Evolutionary conservation across 768 basidiomycete genomes (phyloP).

Genomic region (Tulasnella sp.): DNA sequence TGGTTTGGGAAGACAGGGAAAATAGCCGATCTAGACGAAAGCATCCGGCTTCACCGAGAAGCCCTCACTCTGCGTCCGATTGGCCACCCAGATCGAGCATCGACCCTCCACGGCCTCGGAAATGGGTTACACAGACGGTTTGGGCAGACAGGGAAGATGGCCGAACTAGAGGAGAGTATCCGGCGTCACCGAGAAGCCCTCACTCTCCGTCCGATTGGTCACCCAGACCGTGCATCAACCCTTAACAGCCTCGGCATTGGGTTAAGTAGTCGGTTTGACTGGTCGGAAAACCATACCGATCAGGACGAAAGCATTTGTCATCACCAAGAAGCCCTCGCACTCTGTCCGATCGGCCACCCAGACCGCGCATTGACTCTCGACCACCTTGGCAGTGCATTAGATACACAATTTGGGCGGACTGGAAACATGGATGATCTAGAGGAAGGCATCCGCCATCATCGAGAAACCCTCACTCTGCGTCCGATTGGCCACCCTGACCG

Average conservation of each 20-base stretch:
- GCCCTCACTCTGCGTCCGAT: background rate
- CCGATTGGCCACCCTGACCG: too few relatives aligned
- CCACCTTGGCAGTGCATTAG: background rate
- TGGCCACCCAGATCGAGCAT: background rate
- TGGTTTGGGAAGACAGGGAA: background rate
- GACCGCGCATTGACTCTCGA: background rate
- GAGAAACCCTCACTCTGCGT: background rate
- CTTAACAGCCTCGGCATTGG: background rate
- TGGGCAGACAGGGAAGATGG: background rate
- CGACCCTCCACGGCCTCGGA: too few relatives aligned
- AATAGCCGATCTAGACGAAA: background rate
- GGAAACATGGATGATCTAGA: background rate
- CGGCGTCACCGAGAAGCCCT: background rate
- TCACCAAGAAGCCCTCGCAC: background rate
- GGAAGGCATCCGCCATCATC: background rate
- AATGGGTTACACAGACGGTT: too few relatives aligned
- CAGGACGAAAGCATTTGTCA: too few relatives aligned
- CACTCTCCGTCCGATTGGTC: background rate
- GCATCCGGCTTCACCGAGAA: background rate
- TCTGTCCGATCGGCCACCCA: background rate
- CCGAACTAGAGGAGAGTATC: background rate
- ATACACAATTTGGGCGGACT: background rate
- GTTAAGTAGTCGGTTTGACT: too few relatives aligned
- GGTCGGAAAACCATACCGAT: too few relatives aligned
- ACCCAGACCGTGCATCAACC: background rate